Base-by-base conservation (phyloP, 2,329 filamentous ascomycete species). In the Calcarisporium arbuscula region DNA sequence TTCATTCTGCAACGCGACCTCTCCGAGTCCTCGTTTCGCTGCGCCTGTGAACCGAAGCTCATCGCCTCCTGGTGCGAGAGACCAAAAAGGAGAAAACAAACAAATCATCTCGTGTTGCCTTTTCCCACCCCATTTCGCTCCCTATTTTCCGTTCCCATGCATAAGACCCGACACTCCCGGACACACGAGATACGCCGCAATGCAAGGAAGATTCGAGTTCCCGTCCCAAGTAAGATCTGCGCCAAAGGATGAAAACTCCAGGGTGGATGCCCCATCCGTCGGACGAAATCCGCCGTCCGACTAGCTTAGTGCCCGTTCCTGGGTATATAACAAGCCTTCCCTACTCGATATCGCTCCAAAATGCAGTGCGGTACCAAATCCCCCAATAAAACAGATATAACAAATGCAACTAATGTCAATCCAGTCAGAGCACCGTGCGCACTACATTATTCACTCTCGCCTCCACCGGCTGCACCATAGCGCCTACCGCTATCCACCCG, bases 251-350 rank as follows among this genome's bases (percentile, higher is more conserved):
- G 38, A 28, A 28, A 41, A 40, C 36, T 42, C 35, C 44, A 35
- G 27, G 25, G 36, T 38, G 38, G 37, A 41, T 46, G 37, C 29
- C 34, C 39, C 35, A 33, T 40, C 36, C 35, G 27, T 36, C 32
- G 29, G 28, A 40, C 31, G 33, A 35, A 28, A 31, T 30, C 38
- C 38, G 26, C 19, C 32, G 32, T 32, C 30, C 34, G 28, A 21
- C 21, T 43, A 36, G 36, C 34, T 21, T 38, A 29, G 40, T 34
- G 37, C 38, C 43, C 42, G 37, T 35, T 20, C 43, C 43, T 32
- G 41, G 40, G 39, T 44, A 46, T 47, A 45, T 40, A 38, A 36
- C 39, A 43, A 44, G 31, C 36, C 38, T 40, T 34, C 28, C 31
- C 30, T 38, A 39, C 36, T 40, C 41, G 39, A 37, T 31, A 35